Conservation (phyloP, 352 stramenopile species). For the Phytophthora citricola region DNA sequence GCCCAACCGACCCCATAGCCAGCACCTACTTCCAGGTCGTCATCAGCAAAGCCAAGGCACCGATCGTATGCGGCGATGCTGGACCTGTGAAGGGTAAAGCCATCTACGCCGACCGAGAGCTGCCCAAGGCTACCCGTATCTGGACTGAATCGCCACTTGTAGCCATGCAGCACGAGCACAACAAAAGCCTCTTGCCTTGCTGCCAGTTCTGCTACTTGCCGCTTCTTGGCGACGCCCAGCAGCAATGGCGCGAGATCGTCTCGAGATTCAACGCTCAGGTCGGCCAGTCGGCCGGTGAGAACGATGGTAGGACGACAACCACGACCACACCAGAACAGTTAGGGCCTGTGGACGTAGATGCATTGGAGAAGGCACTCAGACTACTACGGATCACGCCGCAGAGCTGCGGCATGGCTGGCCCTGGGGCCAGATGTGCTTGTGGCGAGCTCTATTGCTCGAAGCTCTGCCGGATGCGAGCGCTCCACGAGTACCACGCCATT, state of each 20-base stretch:
- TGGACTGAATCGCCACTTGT: slow-evolving; percentile 79
- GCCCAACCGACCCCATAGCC: slow-evolving; percentile 50
- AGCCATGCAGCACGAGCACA: slow-evolving; percentile 75
- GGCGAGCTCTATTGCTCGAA: slow-evolving; percentile 89
- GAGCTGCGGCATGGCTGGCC: slow-evolving; percentile 53
- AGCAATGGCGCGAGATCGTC: slow-evolving; percentile 56
- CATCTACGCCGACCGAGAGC: slow-evolving; percentile 65
- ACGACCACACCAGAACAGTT: neutral
- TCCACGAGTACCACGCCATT: slow-evolving; percentile 77
- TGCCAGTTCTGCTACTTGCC: slow-evolving; percentile 83
- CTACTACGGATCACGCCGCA: slow-evolving; percentile 51
- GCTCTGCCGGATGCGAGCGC: slow-evolving; percentile 71
- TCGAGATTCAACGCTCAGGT: slow-evolving; percentile 29
- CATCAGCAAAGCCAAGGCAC: slow-evolving; percentile 68
- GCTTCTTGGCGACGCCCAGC: slow-evolving; percentile 58
- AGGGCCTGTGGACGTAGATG: slow-evolving; percentile 28
- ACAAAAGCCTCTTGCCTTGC: slow-evolving; percentile 44
- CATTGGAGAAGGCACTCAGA: slow-evolving; percentile 54
- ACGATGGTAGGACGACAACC: slow-evolving; percentile 14
- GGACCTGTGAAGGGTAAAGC: slow-evolving; percentile 75
- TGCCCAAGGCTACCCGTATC: slow-evolving; percentile 54
- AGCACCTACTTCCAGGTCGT: slow-evolving; percentile 66
- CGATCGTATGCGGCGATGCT: slow-evolving; percentile 63
- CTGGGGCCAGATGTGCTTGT: slow-evolving; percentile 56
- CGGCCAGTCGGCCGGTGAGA: neutral